Evolutionary conservation across 306 rosid species (phyloP).

Genomic region (Lupinus albus): DNA sequence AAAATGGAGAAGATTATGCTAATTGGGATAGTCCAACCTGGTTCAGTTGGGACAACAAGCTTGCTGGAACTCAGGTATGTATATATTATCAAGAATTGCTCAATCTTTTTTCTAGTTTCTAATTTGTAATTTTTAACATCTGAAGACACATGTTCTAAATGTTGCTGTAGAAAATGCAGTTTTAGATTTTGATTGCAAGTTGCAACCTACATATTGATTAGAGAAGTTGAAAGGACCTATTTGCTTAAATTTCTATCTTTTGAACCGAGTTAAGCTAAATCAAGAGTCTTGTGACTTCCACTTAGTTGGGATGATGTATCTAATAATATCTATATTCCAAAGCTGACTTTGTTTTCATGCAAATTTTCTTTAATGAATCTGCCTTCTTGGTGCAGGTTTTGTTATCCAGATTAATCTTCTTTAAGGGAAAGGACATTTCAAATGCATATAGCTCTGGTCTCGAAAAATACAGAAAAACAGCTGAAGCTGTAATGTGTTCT

Average conservation of each 20-base stretch:
- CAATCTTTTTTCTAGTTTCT: slow-evolving; percentile 21
- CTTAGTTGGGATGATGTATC: not conserved
- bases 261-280: slow-evolving; percentile 13
- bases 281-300: slow-evolving; percentile 27
- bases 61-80: slow-evolving; percentile 83
- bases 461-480: slow-evolving; percentile 65
- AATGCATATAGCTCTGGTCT: slow-evolving; percentile 53
- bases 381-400: slow-evolving; percentile 69
- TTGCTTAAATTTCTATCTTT: slow-evolving; percentile 37
- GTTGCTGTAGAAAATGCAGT: slow-evolving; percentile 22
- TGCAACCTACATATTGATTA: not conserved
- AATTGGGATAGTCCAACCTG: slow-evolving; percentile 82
- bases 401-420: slow-evolving; percentile 82
- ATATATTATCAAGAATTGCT: not conserved
- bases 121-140: slow-evolving; percentile 21
- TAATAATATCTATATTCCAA: slow-evolving; percentile 5
- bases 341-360: slow-evolving; percentile 12
- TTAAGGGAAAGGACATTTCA: slow-evolving; percentile 58
- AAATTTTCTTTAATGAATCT: slow-evolving; percentile 16
- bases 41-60: slow-evolving; percentile 99
- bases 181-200: slow-evolving; percentile 12
- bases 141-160: slow-evolving; percentile 8
- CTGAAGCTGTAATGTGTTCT: slow-evolving; percentile 93
- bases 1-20: slow-evolving; percentile 67
- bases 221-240: slow-evolving; percentile 23